These are phyloP conservation scores for Auriscalpium vulgare DNA, from an alignment of 768 basidiomycete genomes.

Conservation along the genomic window DNA sequence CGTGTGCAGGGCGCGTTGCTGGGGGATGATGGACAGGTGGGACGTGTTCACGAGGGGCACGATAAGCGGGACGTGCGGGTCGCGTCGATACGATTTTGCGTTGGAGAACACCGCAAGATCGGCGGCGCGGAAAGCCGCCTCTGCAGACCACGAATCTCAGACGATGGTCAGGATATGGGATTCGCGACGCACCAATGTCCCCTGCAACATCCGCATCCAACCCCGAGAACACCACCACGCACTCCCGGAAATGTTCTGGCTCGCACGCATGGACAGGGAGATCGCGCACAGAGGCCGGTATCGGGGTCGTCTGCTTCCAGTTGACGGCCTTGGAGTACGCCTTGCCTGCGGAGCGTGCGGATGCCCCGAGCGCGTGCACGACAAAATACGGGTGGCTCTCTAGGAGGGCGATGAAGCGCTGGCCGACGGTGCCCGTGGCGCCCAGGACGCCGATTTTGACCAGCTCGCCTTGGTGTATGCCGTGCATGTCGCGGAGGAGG, in stretches of 20 bases:
- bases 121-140: conserved; percentile 77
- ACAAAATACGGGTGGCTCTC: conserved; percentile 85
- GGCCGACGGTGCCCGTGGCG: conserved; percentile 92
- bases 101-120: conserved; percentile 94
- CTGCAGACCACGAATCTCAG: conserved; percentile 32
- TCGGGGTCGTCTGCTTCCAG: conserved; percentile 83
- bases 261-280: conserved; percentile 71
- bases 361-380: conserved; percentile 84
- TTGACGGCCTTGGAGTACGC: conserved; percentile 61
- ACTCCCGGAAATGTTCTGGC: conserved; percentile 70
- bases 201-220: conserved; percentile 92
- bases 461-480: conserved; percentile 14
- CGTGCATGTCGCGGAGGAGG: conserved; percentile 2
- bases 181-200: conserved; percentile 67
- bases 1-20: conserved; percentile 65
- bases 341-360: conserved; percentile 80
- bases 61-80: conserved; percentile 88
- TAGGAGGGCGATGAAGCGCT: conserved; percentile 88
- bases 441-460: conserved; percentile 71
- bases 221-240: conserved; percentile 90
- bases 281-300: conserved; percentile 56
- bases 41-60: conserved; percentile 91
- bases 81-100: conserved; percentile 91
- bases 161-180: conserved; percentile 4
- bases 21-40: conserved; percentile 77